These are phyloP conservation scores for Beauveria sp. DNA, from an alignment of 2,329 filamentous ascomycete genomes.

Conservation along the genomic window DNA sequence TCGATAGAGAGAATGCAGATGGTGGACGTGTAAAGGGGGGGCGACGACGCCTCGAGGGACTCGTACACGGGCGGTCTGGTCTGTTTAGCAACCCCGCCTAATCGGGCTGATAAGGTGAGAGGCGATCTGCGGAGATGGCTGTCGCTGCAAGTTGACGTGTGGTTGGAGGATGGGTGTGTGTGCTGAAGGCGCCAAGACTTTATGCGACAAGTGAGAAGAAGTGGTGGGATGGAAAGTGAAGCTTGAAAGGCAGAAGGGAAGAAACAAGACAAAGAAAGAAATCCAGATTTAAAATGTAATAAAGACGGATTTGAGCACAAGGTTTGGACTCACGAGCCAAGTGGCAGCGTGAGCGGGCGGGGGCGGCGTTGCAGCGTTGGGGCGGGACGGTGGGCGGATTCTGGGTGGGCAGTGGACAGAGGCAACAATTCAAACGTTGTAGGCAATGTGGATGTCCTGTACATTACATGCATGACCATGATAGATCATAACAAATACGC, in stretches of 20 bases:
- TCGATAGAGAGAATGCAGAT: neutral
- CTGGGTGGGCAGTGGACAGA: neutral
- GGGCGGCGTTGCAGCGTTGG: neutral
- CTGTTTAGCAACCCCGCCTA: slow-evolving; percentile 9
- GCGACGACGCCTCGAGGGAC: slow-evolving; percentile 9
- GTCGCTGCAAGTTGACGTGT: neutral
- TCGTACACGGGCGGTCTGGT: slow-evolving; percentile 1
- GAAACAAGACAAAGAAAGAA: neutral
- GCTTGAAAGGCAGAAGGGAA: neutral
- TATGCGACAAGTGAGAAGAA: neutral
- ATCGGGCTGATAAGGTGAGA: slow-evolving; percentile 4
- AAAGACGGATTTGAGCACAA: neutral
- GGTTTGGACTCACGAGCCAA: neutral
- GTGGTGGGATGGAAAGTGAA: neutral
- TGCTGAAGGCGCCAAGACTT: neutral
- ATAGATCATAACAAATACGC: no score
- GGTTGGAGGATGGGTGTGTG: neutral
- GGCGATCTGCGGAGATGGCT: slow-evolving; percentile 4
- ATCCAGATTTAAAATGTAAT: neutral
- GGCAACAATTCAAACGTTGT: neutral
- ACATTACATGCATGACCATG: no score
- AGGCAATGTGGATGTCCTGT: neutral
- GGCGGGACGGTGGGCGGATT: neutral
- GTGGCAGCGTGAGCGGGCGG: slow-evolving; percentile 5
- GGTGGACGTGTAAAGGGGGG: neutral